Base-by-base conservation (phyloP, 164 flowering plant species). In the Umbilicus rupestris region DNA sequence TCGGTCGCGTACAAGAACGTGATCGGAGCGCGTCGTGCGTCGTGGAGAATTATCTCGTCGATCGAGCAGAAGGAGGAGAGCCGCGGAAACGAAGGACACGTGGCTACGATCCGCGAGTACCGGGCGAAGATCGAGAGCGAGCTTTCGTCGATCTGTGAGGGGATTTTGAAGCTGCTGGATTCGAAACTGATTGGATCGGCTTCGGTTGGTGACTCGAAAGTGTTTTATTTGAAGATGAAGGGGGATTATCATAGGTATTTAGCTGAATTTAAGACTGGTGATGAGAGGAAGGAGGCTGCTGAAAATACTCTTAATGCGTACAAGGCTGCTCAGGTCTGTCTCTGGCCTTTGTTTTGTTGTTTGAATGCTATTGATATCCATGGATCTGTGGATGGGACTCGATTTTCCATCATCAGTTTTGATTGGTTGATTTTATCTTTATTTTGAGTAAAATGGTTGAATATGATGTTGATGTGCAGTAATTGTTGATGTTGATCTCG, bases 1-100 rank as follows among this genome's bases (percentile, higher is more conserved):
- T 66, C 72, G 22, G 76, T 69, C 12, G 76, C 76, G 3, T 69
- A 69, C 70, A 73, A 73, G 66, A 73, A 73, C 72, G 75, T 70
- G n/a, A 70, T 70, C 73, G 73, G 73, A 6, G 63, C 69, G 10
- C 73, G 63, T 3, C 65, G 69, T 1, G 73, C 73, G 7, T 66
- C 69, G 33, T 71, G 69, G 73, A 22, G 69, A 16, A 66, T 71
- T 37, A 59, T 73, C 7, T 69, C 73, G 7, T 66, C 72, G 29
- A 69, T 69, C 41, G 76, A 73, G 67, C 73, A 70, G 68, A 70
- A 70, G 41, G 73, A 70, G 69, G 73, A 71, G 65, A 28, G 67
- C 7, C 69, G 78, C 24, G 75, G 71, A 19, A 73, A 72, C 50
- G 65, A 60, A 15, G 75, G 65, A 3, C 75, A 68, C 17, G 71